Evolutionary conservation across 495 filamentous ascomycete genomes (phyloP).

Genomic region (Talaromyces trachyspermus): DNA sequence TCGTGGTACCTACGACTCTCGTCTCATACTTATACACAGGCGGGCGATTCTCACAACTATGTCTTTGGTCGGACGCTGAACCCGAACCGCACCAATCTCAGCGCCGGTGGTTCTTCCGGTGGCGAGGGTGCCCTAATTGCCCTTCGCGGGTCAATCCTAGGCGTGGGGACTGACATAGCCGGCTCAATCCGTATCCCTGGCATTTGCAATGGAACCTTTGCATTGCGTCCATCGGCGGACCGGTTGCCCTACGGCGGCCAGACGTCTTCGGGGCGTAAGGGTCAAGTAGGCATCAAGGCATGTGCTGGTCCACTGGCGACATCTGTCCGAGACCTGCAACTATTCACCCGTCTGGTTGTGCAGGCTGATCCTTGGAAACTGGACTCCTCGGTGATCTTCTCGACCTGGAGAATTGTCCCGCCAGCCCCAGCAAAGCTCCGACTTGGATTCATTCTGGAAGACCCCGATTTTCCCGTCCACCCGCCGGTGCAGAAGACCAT

Average conservation of each 20-base stretch:
- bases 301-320: conserved; percentile 51
- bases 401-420: conserved; percentile 47
- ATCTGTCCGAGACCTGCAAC: conserved; percentile 38
- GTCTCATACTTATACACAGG: too few relatives aligned
- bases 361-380: conserved; percentile 52
- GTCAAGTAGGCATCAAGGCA: conserved; percentile 14
- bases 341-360: conserved; percentile 49
- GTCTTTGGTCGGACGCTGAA: conserved; percentile 48
- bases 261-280: conserved; percentile 14
- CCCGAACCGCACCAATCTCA: conserved; percentile 47
- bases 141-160: conserved; percentile 49
- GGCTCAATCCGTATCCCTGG: conserved; percentile 62
- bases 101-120: conserved; percentile 55
- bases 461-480: conserved; percentile 24
- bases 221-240: conserved; percentile 51
- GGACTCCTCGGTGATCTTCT: conserved; percentile 52
- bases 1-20: too few relatives aligned
- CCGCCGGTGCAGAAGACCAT: conserved; percentile 42
- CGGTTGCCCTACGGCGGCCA: conserved; percentile 47
- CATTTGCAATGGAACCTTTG: conserved; percentile 57
- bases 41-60: conserved; percentile 43
- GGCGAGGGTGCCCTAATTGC: conserved; percentile 59
- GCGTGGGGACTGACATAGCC: conserved; percentile 63
- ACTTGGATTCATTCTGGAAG: conserved; percentile 21
- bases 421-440: too few relatives aligned